These are phyloP conservation scores for Pseudopyrenochaeta lycopersici DNA, from an alignment of 2,329 filamentous ascomycete genomes.

Conservation along the genomic window DNA sequence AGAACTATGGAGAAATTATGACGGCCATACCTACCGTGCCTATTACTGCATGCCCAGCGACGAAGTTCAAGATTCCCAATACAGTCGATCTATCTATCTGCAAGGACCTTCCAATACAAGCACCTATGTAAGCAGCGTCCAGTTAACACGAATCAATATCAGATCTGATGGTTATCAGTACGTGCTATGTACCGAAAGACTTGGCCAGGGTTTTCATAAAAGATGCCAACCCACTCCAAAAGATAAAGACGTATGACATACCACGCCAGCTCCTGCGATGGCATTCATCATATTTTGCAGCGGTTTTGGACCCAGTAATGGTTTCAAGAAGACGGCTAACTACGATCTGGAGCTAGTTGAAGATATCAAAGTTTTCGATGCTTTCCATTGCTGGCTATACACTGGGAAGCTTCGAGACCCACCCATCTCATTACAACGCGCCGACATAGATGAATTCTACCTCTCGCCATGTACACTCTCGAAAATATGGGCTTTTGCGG, in stretches of 20 bases:
- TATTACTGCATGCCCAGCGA: no score
- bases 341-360: background rate
- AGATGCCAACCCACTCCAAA: no score
- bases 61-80: no score
- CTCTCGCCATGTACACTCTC: background rate
- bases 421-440: background rate
- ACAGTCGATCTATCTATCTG: no score
- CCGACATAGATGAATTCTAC: background rate
- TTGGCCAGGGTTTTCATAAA: no score
- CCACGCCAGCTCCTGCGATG: background rate
- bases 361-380: background rate
- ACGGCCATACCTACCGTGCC: no score
- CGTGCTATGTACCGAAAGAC: no score
- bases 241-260: background rate
- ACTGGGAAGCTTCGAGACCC: background rate
- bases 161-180: no score
- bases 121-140: no score
- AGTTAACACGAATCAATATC: no score
- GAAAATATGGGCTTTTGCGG: background rate
- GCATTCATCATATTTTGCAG: constrained; percentile 1
- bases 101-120: no score
- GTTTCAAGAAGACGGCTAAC: background rate
- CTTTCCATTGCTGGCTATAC: background rate
- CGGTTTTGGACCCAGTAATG: background rate
- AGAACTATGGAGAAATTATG: no score